Conservation (phyloP, 78 protist genomes). For the Pelomyxa schiedti region DNA sequence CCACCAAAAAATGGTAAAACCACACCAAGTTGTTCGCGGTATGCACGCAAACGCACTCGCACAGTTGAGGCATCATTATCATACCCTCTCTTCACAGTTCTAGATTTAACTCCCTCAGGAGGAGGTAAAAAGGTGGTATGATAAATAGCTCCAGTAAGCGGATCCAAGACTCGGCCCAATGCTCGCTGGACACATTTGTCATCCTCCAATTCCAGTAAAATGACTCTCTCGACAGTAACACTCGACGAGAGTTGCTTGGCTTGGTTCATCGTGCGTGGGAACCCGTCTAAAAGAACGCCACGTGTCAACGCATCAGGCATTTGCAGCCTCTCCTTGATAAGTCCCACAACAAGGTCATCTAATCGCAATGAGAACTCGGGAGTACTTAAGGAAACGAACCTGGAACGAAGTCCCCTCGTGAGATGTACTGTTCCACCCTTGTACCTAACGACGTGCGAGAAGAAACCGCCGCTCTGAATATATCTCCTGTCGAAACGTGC, state of each 20-base stretch:
- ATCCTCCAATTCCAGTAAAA: not conserved
- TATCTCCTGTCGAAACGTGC: too few species aligned
- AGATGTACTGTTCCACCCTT: too few species aligned
- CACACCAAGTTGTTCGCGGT: not conserved
- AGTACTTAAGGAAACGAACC: too few species aligned
- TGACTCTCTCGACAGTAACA: not conserved
- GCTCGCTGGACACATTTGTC: not conserved
- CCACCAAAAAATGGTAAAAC: too few species aligned
- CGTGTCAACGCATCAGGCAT: too few species aligned
- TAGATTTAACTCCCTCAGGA: too few species aligned
- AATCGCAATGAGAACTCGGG: too few species aligned
- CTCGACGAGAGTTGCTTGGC: conserved; percentile 40
- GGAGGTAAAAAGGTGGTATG: conserved; percentile 4
- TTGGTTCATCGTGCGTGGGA: conserved; percentile 65
- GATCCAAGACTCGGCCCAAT: not conserved
- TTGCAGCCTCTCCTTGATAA: too few species aligned
- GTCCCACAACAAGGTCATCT: too few species aligned
- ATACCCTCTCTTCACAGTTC: not conserved
- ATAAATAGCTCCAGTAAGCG: conserved; percentile 15
- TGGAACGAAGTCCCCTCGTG: too few species aligned
- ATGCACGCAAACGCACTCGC: not conserved
- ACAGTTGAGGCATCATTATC: not conserved
- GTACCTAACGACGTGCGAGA: too few species aligned
- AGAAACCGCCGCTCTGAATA: too few species aligned
- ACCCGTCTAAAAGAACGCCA: conserved; percentile 63